phyloP scores from a whole-genome alignment of 257 asterid genomes.

The Linaria vulgaris region DNA sequence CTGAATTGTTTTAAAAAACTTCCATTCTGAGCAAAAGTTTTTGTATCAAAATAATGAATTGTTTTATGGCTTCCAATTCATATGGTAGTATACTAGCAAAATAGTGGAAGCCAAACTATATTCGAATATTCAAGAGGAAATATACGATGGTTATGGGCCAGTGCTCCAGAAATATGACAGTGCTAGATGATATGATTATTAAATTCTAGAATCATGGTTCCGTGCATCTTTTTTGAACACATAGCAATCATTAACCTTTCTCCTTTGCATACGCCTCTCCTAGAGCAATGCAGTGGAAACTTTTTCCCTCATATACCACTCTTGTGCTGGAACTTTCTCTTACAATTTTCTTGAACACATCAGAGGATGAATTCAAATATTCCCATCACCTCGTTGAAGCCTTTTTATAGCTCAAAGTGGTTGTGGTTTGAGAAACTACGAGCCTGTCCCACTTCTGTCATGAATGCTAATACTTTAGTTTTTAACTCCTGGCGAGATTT shows the following conservation, averaged over 20 bases:
- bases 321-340: background rate
- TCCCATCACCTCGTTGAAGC: too few species aligned
- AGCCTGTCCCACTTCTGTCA: slow-evolving; percentile 1
- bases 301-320: background rate
- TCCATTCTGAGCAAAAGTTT: slow-evolving; percentile 23
- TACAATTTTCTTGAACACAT: background rate
- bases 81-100: slow-evolving; percentile 6
- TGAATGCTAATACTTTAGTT: background rate
- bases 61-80: background rate
- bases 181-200: background rate
- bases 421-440: background rate
- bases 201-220: background rate
- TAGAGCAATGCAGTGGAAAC: background rate
- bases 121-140: background rate
- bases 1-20: slow-evolving; percentile 4
- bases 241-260: background rate
- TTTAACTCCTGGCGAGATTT: background rate
- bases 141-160: background rate
- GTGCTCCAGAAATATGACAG: slow-evolving; percentile 5
- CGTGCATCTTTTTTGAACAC: background rate
- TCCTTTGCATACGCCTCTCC: background rate
- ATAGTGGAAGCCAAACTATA: slow-evolving; percentile 6
- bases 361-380: too few species aligned
- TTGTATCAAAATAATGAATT: background rate
- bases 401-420: background rate